Conservation (phyloP, 2,329 filamentous ascomycete genomes). For the Apiospora hydei region DNA sequence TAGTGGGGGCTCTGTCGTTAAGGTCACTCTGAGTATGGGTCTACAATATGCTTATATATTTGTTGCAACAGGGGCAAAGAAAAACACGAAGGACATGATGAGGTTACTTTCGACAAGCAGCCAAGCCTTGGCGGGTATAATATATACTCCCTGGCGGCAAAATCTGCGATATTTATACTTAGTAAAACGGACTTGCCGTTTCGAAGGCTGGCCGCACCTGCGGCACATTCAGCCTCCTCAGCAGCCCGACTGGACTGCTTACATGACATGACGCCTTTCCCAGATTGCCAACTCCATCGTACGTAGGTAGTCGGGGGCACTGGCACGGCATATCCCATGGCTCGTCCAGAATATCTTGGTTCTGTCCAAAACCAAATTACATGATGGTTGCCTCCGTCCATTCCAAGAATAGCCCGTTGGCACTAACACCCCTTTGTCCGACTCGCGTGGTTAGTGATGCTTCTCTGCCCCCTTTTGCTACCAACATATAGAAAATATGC, state of each 20-base stretch:
- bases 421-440: not conserved
- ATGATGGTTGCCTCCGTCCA: not conserved
- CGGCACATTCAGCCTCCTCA: not conserved
- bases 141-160: too few relatives aligned
- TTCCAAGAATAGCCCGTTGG: not conserved
- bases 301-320: not conserved
- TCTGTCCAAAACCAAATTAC: not conserved
- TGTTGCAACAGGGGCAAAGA: not conserved
- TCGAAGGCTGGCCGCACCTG: not conserved
- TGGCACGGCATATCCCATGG: not conserved
- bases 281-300: not conserved
- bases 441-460: not conserved
- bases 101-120: not conserved
- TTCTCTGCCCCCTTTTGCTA: not conserved
- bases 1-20: not conserved
- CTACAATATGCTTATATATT: not conserved
- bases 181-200: not conserved
- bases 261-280: not conserved
- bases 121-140: constrained; percentile 4
- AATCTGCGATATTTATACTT: not conserved
- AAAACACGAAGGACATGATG: not conserved
- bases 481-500: not conserved
- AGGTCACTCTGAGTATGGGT: not conserved
- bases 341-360: not conserved
- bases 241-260: not conserved